phyloP scores from a whole-genome alignment of 306 rosid genomes.

The Senna tora region DNA sequence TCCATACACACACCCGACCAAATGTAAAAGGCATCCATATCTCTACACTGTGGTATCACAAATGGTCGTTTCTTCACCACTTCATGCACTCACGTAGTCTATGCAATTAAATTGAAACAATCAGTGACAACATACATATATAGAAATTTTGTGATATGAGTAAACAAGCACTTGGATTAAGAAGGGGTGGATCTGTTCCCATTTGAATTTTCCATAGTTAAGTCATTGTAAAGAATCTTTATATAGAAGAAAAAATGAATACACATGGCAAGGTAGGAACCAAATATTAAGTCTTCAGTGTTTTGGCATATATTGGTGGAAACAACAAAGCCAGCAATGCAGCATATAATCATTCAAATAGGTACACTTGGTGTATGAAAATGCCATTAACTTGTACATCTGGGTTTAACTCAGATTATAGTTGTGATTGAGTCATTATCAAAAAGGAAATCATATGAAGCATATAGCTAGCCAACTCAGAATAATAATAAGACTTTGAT shows the following conservation, averaged over 20 bases:
- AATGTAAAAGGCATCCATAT: neutral
- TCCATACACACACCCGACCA: constrained; percentile 13
- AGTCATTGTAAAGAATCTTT: neutral
- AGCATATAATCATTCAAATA: neutral
- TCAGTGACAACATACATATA: too few species aligned
- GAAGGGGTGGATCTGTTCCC: neutral
- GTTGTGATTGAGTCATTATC: neutral
- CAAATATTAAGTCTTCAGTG: neutral
- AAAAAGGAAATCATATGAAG: neutral
- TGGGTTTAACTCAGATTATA: neutral
- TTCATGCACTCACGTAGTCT: constrained; percentile 38
- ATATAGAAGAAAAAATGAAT: too few species aligned
- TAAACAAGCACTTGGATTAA: neutral
- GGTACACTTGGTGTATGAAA: too few species aligned
- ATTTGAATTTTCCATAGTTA: constrained; percentile 5
- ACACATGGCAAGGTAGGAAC: too few species aligned
- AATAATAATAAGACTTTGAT: constrained; percentile 3
- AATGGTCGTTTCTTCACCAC: constrained; percentile 28
- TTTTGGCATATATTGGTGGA: neutral
- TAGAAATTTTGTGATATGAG: constrained; percentile 4
- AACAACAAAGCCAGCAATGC: constrained; percentile 25
- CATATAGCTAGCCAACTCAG: neutral
- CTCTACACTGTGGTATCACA: too few species aligned
- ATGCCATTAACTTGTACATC: neutral
- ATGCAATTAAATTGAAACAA: neutral